phyloP scores from a whole-genome alignment of 75 land plant species.

The Selaginella moellendorffii region DNA sequence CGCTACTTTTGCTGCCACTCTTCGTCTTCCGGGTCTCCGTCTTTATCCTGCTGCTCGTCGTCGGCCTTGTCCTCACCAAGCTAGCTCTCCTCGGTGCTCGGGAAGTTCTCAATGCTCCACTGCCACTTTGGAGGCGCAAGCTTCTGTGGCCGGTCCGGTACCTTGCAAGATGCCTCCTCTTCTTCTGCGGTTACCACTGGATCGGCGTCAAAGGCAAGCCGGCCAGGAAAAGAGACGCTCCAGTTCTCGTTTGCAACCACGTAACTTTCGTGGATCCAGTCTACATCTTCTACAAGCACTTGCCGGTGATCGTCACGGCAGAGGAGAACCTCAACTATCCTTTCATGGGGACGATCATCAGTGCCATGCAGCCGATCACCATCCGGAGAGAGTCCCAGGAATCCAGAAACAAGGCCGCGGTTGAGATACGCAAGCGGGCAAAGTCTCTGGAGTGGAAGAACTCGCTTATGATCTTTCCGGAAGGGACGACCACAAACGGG shows the following conservation, averaged over 20 bases:
- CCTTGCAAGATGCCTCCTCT: background rate
- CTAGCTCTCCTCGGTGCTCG: background rate
- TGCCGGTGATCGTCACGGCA: background rate
- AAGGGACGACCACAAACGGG: conserved; percentile 2
- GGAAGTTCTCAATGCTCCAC: background rate
- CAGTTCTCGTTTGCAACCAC: conserved; percentile 3
- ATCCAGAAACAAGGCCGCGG: conserved; percentile 5
- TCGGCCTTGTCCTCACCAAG: background rate
- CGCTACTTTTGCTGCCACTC: background rate
- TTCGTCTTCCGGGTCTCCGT: background rate
- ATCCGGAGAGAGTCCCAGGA: background rate
- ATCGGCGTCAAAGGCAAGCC: background rate
- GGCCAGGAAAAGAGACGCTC: background rate
- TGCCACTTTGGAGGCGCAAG: background rate
- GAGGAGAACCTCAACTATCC: conserved; percentile 4
- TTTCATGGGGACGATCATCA: background rate
- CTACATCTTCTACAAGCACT: conserved; percentile 4
- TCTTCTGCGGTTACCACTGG: background rate
- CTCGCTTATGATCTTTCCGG: conserved; percentile 5
- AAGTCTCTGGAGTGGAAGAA: background rate
- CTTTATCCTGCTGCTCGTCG: background rate
- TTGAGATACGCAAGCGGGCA: background rate
- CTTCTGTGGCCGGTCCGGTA: background rate
- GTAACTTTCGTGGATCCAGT: conserved; percentile 3
- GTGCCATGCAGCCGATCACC: background rate